A percentile compares a stretch with the other conserved stretches of the same genome.
phyloP scores from a whole-genome alignment of 2,329 filamentous ascomycete genomes.

The Aphanocladium album region DNA sequence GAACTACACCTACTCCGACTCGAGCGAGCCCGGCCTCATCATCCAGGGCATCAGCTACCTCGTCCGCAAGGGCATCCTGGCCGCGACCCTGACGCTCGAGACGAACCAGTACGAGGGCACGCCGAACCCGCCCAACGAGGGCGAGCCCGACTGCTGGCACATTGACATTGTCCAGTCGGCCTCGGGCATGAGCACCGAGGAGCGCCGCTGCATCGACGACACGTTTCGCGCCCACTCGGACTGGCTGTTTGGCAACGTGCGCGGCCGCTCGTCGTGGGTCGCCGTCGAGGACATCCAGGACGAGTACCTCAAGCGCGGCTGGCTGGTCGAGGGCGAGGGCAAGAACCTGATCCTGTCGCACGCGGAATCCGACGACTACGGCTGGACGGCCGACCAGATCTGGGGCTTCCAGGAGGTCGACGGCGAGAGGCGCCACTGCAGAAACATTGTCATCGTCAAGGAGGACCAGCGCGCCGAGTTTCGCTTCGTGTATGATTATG shows the following conservation, averaged over 20 bases:
- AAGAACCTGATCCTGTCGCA: conserved; percentile 60
- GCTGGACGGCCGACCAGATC: conserved; percentile 53
- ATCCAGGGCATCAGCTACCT: conserved; percentile 71
- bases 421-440: conserved; percentile 47
- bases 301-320: conserved; percentile 52
- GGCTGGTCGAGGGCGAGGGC: conserved; percentile 55
- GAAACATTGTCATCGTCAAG: conserved; percentile 52
- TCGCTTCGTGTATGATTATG: conserved; percentile 53
- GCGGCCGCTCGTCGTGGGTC: conserved; percentile 53
- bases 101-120: conserved; percentile 50
- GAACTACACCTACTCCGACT: conserved; percentile 72
- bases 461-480: conserved; percentile 42
- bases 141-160: conserved; percentile 41
- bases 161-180: conserved; percentile 71
- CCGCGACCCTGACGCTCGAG: conserved; percentile 64
- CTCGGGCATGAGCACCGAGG: conserved; percentile 61
- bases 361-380: conserved; percentile 48
- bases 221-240: conserved; percentile 61
- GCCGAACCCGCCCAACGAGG: conserved; percentile 34
- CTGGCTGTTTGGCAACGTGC: conserved; percentile 71
- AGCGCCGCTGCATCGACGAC: conserved; percentile 51
- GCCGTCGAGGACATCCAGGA: conserved; percentile 45
- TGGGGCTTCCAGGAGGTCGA: conserved; percentile 56
- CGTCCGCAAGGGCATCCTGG: conserved; percentile 63
- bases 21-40: conserved; percentile 61